Percentiles rank a stretch among this genome's conserved stretches.
phyloP scores from a whole-genome alignment of 768 basidiomycete species.

The Leccinellum albellum region DNA sequence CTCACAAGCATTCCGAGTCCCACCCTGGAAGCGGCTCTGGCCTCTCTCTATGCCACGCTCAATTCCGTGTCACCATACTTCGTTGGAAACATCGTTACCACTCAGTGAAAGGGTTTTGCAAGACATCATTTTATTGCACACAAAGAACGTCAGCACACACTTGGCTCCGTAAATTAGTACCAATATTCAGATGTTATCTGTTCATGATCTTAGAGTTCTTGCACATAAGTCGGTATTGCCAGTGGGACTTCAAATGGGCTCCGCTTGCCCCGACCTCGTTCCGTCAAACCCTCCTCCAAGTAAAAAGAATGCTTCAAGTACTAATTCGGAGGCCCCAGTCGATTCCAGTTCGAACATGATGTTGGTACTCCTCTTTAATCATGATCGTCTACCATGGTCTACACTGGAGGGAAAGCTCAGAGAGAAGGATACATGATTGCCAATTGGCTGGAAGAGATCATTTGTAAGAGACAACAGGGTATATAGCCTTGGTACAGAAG shows the following conservation, averaged over 20 bases:
- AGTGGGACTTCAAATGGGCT: neutral
- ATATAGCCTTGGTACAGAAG: neutral
- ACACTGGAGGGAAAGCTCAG: neutral
- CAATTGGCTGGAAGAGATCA: neutral
- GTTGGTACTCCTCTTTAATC: neutral
- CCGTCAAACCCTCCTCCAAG: neutral
- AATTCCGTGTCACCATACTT: no score
- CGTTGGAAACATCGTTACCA: neutral
- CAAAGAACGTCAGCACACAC: neutral
- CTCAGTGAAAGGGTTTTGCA: neutral
- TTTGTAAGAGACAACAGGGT: neutral
- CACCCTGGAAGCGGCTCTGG: no score
- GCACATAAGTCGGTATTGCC: neutral
- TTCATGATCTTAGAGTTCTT: neutral
- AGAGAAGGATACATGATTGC: neutral
- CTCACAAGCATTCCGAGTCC: no score
- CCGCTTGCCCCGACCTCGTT: neutral
- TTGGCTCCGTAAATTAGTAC: neutral
- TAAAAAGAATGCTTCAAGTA: neutral
- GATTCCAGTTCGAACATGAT: neutral
- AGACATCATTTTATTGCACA: neutral
- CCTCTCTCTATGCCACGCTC: neutral
- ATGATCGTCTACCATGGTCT: neutral
- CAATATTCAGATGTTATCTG: no score
- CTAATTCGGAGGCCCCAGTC: neutral